These are phyloP conservation scores for Venturia effusa DNA, from an alignment of 2,329 filamentous ascomycete species.

Conservation along the genomic window DNA sequence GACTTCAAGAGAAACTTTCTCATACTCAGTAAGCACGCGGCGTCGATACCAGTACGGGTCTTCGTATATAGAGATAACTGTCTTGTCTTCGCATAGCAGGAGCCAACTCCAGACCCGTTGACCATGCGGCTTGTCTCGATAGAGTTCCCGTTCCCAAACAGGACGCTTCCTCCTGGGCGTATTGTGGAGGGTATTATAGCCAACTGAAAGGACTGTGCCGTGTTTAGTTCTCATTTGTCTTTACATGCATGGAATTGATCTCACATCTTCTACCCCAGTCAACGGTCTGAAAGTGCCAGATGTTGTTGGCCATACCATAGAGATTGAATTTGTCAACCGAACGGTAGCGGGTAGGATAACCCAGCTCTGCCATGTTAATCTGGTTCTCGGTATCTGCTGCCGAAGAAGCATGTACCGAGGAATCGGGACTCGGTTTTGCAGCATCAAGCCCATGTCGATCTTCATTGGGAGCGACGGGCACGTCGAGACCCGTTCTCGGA, in stretches of 20 bases:
- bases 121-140: conserved; percentile 35
- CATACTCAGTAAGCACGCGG: conserved; percentile 25
- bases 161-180: conserved; percentile 7
- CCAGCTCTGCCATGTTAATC: conserved; percentile 17
- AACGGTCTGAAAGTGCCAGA: conserved; percentile 67
- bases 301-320: conserved; percentile 52
- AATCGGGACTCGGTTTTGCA: not conserved
- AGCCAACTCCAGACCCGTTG: conserved; percentile 61
- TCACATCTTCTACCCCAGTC: conserved; percentile 56
- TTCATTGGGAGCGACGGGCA: not conserved
- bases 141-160: conserved; percentile 17
- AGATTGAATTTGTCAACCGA: conserved; percentile 34
- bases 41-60: conserved; percentile 34
- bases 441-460: not conserved
- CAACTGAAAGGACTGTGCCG: conserved; percentile 51
- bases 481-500: not conserved
- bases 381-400: conserved; percentile 2
- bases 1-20: conserved; percentile 37
- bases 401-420: not conserved
- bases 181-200: conserved; percentile 55
- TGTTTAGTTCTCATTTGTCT: not conserved
- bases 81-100: conserved; percentile 55
- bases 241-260: conserved; percentile 14
- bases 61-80: conserved; percentile 61
- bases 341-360: conserved; percentile 26